A percentile compares a stretch with the other conserved stretches of the same genome.
These are phyloP conservation scores for Pseudogymnoascus sp. DNA, from an alignment of 2,329 filamentous ascomycete genomes.

Conservation along the genomic window DNA sequence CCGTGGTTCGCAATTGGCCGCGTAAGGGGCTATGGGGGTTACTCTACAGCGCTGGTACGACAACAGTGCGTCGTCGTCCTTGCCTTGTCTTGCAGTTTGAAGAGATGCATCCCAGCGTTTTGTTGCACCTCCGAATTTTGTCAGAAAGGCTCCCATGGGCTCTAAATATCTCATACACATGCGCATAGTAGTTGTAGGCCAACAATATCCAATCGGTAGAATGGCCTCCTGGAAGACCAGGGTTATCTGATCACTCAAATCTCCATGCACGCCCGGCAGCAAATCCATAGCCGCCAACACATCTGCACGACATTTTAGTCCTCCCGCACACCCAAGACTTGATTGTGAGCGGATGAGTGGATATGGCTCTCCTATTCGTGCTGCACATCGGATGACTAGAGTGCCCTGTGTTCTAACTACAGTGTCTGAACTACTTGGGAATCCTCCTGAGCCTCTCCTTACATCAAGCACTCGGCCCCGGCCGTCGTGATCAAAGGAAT, in stretches of 20 bases:
- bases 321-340: background rate
- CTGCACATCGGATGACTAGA: slow-evolving; percentile 4
- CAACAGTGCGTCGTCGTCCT: slow-evolving; percentile 12
- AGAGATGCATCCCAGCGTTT: slow-evolving; percentile 25
- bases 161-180: slow-evolving; percentile 7
- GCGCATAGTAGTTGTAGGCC: background rate
- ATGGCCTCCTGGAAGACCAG: background rate
- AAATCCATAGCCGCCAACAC: slow-evolving; percentile 4
- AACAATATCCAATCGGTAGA: background rate
- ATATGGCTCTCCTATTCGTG: background rate
- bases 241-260: background rate
- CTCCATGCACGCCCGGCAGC: background rate
- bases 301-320: slow-evolving; percentile 9
- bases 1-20: background rate
- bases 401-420: background rate
- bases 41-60: slow-evolving; percentile 8
- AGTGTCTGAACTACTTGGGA: background rate
- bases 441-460: background rate
- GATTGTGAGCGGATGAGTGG: background rate
- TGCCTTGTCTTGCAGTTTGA: slow-evolving; percentile 21
- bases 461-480: background rate
- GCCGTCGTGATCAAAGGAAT: background rate
- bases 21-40: background rate
- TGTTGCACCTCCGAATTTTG: slow-evolving; percentile 12
- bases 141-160: background rate